phyloP scores from a whole-genome alignment of 2,329 filamentous ascomycete species.

The Magnaporthales sp. region DNA sequence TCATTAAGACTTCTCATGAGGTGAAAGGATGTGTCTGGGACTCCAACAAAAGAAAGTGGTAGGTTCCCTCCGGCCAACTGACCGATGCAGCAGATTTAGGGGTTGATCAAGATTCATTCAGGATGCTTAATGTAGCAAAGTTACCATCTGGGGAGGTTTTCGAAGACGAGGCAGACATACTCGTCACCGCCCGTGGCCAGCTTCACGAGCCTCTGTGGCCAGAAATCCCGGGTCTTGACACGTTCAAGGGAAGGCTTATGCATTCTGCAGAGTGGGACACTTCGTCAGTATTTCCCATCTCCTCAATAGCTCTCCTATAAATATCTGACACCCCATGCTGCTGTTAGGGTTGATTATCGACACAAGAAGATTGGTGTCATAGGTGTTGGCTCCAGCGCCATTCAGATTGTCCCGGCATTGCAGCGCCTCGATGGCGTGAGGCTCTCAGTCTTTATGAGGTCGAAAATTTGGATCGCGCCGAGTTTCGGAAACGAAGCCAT shows the following conservation, averaged over 20 bases:
- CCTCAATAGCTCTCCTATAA: too few relatives aligned
- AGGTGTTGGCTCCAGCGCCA: conserved; percentile 42
- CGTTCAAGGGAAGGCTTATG: conserved; percentile 32
- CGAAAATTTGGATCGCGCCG: conserved; percentile 40
- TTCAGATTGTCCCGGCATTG: conserved; percentile 42
- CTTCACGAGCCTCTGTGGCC: conserved; percentile 36
- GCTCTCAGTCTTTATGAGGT: conserved; percentile 37
- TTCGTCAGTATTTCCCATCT: conserved; percentile 14
- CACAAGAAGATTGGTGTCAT: conserved; percentile 41
- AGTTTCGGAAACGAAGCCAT: conserved; percentile 36
- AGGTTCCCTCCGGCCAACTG: not conserved
- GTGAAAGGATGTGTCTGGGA: conserved; percentile 33
- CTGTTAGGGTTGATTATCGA: conserved; percentile 32
- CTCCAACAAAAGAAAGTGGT: conserved; percentile 28
- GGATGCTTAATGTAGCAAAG: conserved; percentile 25
- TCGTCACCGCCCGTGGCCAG: conserved; percentile 31
- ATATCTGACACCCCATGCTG: not conserved
- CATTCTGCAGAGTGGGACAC: conserved; percentile 38
- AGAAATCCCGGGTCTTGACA: conserved; percentile 29
- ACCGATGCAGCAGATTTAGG: not conserved
- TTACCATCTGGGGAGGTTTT: conserved; percentile 25
- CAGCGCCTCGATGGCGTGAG: conserved; percentile 32
- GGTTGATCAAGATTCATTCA: not conserved
- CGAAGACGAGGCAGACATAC: conserved; percentile 29
- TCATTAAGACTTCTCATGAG: conserved; percentile 33